phyloP scores from a whole-genome alignment of 768 basidiomycete genomes.

The Rhizopogon rudus region DNA sequence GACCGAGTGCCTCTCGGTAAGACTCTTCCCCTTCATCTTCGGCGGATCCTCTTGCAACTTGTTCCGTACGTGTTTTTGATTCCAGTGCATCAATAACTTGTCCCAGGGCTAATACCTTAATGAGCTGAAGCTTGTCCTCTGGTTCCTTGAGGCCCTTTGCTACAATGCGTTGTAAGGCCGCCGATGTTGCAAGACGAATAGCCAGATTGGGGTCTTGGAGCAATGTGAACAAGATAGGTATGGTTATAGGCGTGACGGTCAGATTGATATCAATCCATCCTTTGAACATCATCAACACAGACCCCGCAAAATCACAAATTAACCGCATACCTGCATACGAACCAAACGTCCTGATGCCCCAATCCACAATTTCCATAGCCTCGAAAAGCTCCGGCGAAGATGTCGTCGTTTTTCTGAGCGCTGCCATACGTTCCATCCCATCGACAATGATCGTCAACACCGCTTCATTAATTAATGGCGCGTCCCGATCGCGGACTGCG shows the following conservation, averaged over 20 bases:
- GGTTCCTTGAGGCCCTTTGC: constrained; percentile 92
- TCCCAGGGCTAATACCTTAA: constrained; percentile 84
- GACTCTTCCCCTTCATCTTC: constrained; percentile 86
- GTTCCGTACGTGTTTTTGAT: constrained; percentile 63
- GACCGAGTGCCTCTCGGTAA: constrained; percentile 86
- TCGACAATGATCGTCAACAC: constrained; percentile 81
- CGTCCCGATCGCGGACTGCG: constrained; percentile 86
- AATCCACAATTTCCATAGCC: constrained; percentile 78
- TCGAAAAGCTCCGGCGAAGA: constrained; percentile 52
- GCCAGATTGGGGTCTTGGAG: constrained; percentile 73
- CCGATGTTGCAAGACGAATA: constrained; percentile 79
- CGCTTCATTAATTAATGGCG: constrained; percentile 78
- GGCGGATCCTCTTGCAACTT: constrained; percentile 58
- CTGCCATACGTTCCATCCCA: constrained; percentile 52
- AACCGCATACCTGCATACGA: constrained; percentile 85
- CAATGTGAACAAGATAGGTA: constrained; percentile 79
- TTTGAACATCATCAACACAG: constrained; percentile 25
- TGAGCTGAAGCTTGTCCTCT: constrained; percentile 80
- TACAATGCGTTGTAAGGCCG: constrained; percentile 79
- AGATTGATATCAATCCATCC: constrained; percentile 99
- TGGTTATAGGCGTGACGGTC: constrained; percentile 86
- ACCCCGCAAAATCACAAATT: not conserved
- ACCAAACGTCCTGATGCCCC: constrained; percentile 88
- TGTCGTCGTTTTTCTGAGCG: constrained; percentile 41
- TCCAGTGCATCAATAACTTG: constrained; percentile 81